Conservation (phyloP, 1,284 basidiomycete genomes). For the Moesziomyces aphidis region DNA sequence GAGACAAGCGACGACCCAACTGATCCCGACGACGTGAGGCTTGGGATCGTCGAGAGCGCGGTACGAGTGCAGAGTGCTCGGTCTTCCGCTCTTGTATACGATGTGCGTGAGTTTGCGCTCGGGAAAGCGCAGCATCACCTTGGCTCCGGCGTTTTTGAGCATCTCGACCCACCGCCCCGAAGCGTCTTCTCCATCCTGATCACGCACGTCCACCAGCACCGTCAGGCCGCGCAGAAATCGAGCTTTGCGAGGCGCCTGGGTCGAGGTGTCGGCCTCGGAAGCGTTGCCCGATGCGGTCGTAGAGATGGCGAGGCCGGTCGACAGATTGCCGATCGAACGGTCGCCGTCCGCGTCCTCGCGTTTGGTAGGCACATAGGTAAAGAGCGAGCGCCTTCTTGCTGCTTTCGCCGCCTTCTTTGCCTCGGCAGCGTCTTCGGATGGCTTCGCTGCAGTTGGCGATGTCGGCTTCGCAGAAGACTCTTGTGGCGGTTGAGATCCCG, state of each 20-base stretch:
- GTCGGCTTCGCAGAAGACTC: neutral
- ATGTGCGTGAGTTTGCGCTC: constrained; percentile 57
- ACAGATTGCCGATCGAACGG: constrained; percentile 37
- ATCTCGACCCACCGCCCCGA: constrained; percentile 54
- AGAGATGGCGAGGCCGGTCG: constrained; percentile 19
- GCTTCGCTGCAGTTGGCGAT: constrained; percentile 7
- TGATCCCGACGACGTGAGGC: constrained; percentile 58
- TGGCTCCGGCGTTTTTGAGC: constrained; percentile 56
- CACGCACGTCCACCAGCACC: constrained; percentile 59
- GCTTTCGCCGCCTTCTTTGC: constrained; percentile 38
- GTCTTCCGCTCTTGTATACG: constrained; percentile 59
- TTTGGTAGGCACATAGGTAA: constrained; percentile 41
- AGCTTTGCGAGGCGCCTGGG: constrained; percentile 7
- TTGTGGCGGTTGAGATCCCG: neutral
- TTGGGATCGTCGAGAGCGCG: constrained; percentile 44
- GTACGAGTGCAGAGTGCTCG: constrained; percentile 54
- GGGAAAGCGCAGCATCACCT: constrained; percentile 47
- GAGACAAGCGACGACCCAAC: constrained; percentile 56
- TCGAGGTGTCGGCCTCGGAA: constrained; percentile 13
- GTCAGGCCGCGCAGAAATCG: constrained; percentile 52
- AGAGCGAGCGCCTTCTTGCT: constrained; percentile 49
- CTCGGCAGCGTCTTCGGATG: constrained; percentile 13
- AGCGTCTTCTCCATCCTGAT: constrained; percentile 59
- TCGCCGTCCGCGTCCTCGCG: constrained; percentile 40
- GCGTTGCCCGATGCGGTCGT: neutral